These are phyloP conservation scores for Globisporangium nagaii DNA, from an alignment of 352 stramenopile species.

Conservation along the genomic window DNA sequence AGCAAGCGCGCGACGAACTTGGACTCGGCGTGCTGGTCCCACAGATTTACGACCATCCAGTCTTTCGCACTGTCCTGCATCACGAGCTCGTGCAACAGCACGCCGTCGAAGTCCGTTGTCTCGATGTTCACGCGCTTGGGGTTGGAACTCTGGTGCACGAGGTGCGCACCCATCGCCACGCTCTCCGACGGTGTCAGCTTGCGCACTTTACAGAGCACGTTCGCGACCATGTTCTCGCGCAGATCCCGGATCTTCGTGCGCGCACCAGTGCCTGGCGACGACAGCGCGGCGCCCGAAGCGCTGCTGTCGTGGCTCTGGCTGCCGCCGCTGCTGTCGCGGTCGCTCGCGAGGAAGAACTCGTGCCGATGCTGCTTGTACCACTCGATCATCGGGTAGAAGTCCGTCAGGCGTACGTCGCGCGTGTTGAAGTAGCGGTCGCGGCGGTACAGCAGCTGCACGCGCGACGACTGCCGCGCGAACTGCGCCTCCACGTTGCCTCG, in stretches of 20 bases:
- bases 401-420: slow-evolving; percentile 36
- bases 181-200: not conserved
- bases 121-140: not conserved
- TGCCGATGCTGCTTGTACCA: slow-evolving; percentile 58
- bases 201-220: slow-evolving; percentile 33
- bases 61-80: slow-evolving; percentile 33
- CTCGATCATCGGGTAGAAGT: slow-evolving; percentile 62
- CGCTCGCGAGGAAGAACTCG: slow-evolving; percentile 26
- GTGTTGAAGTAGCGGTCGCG: slow-evolving; percentile 55
- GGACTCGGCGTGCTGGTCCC: slow-evolving; percentile 58
- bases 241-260: slow-evolving; percentile 32
- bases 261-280: not conserved
- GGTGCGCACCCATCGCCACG: not conserved
- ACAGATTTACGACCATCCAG: slow-evolving; percentile 50
- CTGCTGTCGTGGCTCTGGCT: not conserved
- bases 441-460: slow-evolving; percentile 52
- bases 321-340: not conserved
- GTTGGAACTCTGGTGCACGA: not conserved
- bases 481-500: slow-evolving; percentile 49
- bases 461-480: slow-evolving; percentile 32
- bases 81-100: slow-evolving; percentile 40
- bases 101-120: slow-evolving; percentile 28
- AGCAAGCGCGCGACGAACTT: slow-evolving; percentile 34
- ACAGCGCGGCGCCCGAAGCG: not conserved
- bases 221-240: slow-evolving; percentile 52